Base-by-base conservation (phyloP, 1,284 basidiomycete genomes). In the Marasmius sp. region DNA sequence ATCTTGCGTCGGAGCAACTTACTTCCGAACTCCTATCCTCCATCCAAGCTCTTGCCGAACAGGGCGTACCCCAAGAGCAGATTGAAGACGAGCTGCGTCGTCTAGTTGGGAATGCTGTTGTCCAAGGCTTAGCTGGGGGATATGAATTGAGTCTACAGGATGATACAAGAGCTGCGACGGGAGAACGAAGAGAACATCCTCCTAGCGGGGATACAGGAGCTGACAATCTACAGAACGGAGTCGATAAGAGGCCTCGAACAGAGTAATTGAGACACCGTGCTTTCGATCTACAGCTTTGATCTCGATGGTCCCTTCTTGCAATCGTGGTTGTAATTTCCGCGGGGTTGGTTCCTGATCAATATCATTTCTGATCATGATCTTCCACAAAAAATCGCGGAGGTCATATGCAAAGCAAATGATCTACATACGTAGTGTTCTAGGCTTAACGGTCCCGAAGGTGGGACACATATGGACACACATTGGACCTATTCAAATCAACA, bases 11-110 rank as follows among this genome's bases (percentile, higher is more conserved):
- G 9, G 86, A 92, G 67, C 74, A 79, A 38, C 82, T 95, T 65
- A 92, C 93, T 4, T 80, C 85, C 47, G 80, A 81, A 9, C 79
- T 95, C 59, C 82, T 95, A 75, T 74, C 78, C 48, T 83, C 85
- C 41, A 87, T 91, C 37, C 80, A 86, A 65, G 80, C 81, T 55
- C 89, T 93, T 71, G 85, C 91, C 80, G 74, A 81, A 66, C 84
- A 90, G 68, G 79, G 79, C 34, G 82, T 87, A 63, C 88, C 87
- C 27, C 76, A 80, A 27, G 84, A 89, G 68, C 83, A 84, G 36
- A 87, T 86, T 34, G 81, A 86, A 45, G 81, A 76, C 50, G 81
- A 87, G 68, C 76, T 93, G 54, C 76, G 83, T 52, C 77, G 77
- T 59, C 80, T 79, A 14, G 89, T 93, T 34, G 77, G 82, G 38